A percentile compares a stretch with the other conserved stretches of the same genome.
Conservation (phyloP, 2,329 filamentous ascomycete genomes). For the Fulvia fulva region DNA sequence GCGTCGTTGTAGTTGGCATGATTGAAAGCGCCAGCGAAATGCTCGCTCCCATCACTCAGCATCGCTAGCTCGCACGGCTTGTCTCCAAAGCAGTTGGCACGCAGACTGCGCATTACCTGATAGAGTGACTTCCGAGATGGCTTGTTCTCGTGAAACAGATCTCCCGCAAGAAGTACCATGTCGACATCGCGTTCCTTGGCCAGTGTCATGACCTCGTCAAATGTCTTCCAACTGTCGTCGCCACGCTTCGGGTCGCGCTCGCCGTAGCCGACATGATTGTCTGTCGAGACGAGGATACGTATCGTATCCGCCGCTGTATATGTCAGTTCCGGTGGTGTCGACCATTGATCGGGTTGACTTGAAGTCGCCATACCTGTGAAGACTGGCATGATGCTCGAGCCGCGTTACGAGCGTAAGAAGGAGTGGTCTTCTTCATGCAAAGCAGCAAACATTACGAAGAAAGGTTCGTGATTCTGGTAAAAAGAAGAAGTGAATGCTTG, state of each 20-base stretch:
- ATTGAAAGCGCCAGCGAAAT: slow-evolving; percentile 74
- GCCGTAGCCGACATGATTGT: slow-evolving; percentile 96
- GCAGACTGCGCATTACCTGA: slow-evolving; percentile 91
- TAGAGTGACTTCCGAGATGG: slow-evolving; percentile 94
- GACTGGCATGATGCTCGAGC: slow-evolving; percentile 15
- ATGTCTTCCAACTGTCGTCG: slow-evolving; percentile 93
- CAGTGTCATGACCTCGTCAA: slow-evolving; percentile 90
- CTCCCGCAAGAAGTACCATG: slow-evolving; percentile 92
- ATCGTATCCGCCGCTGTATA: slow-evolving; percentile 72
- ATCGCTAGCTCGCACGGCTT: slow-evolving; percentile 95
- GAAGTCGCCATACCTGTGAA: slow-evolving; percentile 11
- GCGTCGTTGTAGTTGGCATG: slow-evolving; percentile 98
- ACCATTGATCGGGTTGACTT: not conserved
- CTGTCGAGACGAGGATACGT: slow-evolving; percentile 87
- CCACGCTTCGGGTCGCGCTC: slow-evolving; percentile 92
- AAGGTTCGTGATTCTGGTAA: too few species aligned
- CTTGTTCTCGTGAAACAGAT: slow-evolving; percentile 97
- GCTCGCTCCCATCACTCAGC: slow-evolving; percentile 85
- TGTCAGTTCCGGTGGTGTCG: slow-evolving; percentile 5
- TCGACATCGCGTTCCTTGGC: slow-evolving; percentile 88
- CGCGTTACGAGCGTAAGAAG: not conserved
- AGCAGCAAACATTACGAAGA: not conserved
- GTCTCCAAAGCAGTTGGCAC: slow-evolving; percentile 90
- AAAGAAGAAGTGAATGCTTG: slow-evolving; percentile 2
- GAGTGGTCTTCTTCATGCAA: not conserved